Percentiles rank a stretch among this genome's conserved stretches.
phyloP scores from a whole-genome alignment of 306 rosid genomes.

The Potentilla sterilis region DNA sequence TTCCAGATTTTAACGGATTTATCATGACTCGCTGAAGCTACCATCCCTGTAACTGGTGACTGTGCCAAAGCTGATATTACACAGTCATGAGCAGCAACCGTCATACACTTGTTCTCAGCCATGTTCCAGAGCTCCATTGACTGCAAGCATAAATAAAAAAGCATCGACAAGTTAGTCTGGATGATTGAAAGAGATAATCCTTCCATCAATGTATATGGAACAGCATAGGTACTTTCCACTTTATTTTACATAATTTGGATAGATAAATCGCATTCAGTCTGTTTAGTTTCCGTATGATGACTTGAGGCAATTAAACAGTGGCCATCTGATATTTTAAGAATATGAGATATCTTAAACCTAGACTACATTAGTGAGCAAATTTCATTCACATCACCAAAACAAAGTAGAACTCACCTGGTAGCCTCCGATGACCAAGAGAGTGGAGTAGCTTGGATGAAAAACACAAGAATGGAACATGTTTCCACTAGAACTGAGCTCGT shows the following conservation, averaged over 20 bases:
- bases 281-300: no score
- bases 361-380: neutral
- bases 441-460: slow-evolving; percentile 85
- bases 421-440: slow-evolving; percentile 85
- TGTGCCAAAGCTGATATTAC: slow-evolving; percentile 80
- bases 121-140: slow-evolving; percentile 85
- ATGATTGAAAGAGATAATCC: neutral
- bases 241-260: neutral
- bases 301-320: neutral
- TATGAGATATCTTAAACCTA: neutral
- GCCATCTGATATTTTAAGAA: neutral
- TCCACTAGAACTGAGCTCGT: slow-evolving; percentile 73
- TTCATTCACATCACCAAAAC: neutral
- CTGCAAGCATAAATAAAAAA: slow-evolving; percentile 46
- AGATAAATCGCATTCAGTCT: neutral
- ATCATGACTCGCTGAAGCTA: slow-evolving; percentile 90
- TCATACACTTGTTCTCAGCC: slow-evolving; percentile 77
- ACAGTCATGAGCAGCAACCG: slow-evolving; percentile 71
- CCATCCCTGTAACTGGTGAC: slow-evolving; percentile 76
- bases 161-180: slow-evolving; percentile 7
- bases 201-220: neutral
- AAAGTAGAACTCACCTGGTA: slow-evolving; percentile 60
- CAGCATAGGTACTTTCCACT: neutral
- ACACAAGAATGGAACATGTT: slow-evolving; percentile 70
- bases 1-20: slow-evolving; percentile 91